Evolutionary conservation across 768 basidiomycete genomes (phyloP), one percentile per base, ranked within the genome.

Genomic region (Filobasidium floriforme): DNA sequence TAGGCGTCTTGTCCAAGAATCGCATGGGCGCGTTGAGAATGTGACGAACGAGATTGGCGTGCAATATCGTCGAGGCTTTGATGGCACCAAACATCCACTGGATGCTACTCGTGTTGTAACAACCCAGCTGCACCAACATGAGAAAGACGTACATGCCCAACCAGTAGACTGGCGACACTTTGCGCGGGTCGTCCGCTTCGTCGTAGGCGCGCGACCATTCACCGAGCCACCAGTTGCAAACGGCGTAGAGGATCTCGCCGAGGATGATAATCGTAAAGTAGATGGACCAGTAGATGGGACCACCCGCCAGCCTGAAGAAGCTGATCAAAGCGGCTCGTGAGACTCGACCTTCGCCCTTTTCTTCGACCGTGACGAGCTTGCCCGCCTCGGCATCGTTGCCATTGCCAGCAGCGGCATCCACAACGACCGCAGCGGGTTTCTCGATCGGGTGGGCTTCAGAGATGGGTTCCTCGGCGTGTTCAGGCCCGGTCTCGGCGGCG

Each of bases 271-370:
- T 28, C n/a, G 19, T 37, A 41, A 75, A 71, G 66, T 74, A 75
- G 14, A 73, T 60, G 19, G 72, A n/a, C 77, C 79, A 79, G 71
- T 77, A 78, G 59, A 77, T 59, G 1, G 76, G 73, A 26, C 78
- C 78, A 52, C 78, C 78, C 28, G 77, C 75, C 15, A 67, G 73
- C 10, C 57, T 62, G 65, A 76, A 72, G 71, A 73, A 77, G 12
- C 66, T 64, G 26, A 77, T 60, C 66, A 77, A 68, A 5, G 77
- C 73, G 52, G 60, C 19, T 18, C 71, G 65, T 3, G 76, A 75
- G 62, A 79, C 76, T n/a, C 75, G 59, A 9, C 76, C 76, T 64
- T 76, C 76, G 15, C 69, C 68, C 70, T 78, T 79, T 66, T 79
- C 78, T 57, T 79, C 79, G 14, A 68, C 76, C 24, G 72, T 63